These are phyloP conservation scores for Waitea zeae DNA, from an alignment of 1,284 basidiomycete species.

Conservation along the genomic window DNA sequence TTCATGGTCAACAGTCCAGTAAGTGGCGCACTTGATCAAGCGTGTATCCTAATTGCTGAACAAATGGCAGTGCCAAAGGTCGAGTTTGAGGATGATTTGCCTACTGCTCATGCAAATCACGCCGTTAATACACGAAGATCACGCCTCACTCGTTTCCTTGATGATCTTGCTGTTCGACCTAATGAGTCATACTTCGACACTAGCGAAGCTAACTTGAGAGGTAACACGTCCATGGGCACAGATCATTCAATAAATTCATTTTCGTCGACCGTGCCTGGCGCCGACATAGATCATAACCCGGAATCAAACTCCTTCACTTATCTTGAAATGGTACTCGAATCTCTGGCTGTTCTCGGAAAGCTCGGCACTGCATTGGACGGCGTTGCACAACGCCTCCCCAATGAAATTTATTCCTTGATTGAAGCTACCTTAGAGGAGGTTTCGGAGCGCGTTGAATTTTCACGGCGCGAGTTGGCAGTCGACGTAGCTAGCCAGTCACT, in stretches of 20 bases:
- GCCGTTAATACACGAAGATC: constrained; percentile 21
- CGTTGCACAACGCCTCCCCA: constrained; percentile 68
- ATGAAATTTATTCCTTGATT: constrained; percentile 77
- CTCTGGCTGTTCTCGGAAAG: constrained; percentile 80
- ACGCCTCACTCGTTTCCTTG: constrained; percentile 49
- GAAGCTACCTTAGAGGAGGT: constrained; percentile 86
- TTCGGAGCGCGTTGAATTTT: constrained; percentile 69
- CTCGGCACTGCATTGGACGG: constrained; percentile 76
- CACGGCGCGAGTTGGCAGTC: constrained; percentile 21
- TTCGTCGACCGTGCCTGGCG: not conserved
- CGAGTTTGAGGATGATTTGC: constrained; percentile 36
- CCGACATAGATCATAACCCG: constrained; percentile 34
- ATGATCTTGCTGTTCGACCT: constrained; percentile 54
- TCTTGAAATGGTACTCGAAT: constrained; percentile 88
- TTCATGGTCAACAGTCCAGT: constrained; percentile 67
- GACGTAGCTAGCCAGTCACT: constrained; percentile 6
- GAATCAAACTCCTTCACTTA: constrained; percentile 91
- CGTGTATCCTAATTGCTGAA: constrained; percentile 5
- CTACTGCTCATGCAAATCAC: constrained; percentile 12
- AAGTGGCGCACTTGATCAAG: constrained; percentile 16
- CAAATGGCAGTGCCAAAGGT: constrained; percentile 29
- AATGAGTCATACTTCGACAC: constrained; percentile 69
- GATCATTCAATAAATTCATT: not conserved
- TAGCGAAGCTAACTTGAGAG: constrained; percentile 29
- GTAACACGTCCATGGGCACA: constrained; percentile 8